These are phyloP conservation scores for Fraxinus nigra DNA, from an alignment of 305 asterid genomes.

Conservation along the genomic window DNA sequence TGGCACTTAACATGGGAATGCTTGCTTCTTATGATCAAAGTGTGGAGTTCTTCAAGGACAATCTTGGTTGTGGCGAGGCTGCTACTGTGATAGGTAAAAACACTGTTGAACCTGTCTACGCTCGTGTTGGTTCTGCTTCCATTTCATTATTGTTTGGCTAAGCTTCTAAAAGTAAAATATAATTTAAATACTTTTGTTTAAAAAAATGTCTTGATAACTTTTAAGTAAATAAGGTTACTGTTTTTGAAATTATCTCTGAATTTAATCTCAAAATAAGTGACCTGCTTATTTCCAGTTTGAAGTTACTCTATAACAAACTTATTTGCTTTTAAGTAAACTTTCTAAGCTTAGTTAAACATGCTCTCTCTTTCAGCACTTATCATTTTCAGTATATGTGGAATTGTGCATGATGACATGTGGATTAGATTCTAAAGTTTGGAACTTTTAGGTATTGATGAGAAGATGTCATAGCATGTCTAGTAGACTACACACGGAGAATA, in stretches of 20 bases:
- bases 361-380: not conserved
- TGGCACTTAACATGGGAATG: conserved; percentile 99
- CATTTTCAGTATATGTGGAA: not conserved
- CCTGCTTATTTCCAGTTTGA: not conserved
- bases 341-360: not conserved
- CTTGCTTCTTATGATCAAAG: conserved; percentile 95
- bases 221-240: not conserved
- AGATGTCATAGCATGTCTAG: not conserved
- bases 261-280: not conserved
- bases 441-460: not conserved
- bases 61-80: conserved; percentile 70
- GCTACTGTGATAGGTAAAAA: conserved; percentile 70
- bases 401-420: not conserved
- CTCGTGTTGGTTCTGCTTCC: not conserved
- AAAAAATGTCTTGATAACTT: not conserved
- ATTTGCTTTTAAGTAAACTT: not conserved
- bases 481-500: not conserved
- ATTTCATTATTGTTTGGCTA: not conserved
- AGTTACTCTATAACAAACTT: not conserved
- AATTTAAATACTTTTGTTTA: not conserved
- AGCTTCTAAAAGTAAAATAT: not conserved
- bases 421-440: not conserved
- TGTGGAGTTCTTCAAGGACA: conserved; percentile 72
- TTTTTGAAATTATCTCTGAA: not conserved
- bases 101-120: not conserved